Base-by-base conservation (phyloP, 345 rosid species). In the Raphanus raphanistrum region DNA sequence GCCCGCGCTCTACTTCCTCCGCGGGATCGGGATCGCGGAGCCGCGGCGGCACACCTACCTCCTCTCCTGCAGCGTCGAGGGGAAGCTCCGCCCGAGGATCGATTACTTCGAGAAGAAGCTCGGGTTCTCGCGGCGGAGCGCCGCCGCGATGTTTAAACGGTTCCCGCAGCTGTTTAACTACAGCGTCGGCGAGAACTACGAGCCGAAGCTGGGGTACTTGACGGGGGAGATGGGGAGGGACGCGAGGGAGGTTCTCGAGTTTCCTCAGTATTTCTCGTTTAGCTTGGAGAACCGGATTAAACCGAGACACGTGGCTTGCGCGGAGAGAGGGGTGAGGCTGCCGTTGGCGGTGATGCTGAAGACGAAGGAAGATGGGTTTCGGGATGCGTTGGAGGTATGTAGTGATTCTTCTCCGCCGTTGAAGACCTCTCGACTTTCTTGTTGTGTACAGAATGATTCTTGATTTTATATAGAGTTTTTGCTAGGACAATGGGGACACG, bases 181-280 rank as follows among this genome's bases (percentile, higher is more conserved):
- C 79, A 94, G 94, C 31, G 55, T 92, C 9, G 76, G 81, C 57
- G 92, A 83, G 29, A 92, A 89, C 60, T 79, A 88, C 65, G 96
- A 92, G 81, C 92, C 90, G 2, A 94, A 90, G 68, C 63, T 89
- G 68, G 80, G 85, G 21, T 91, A 94, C 68, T 81, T 90, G 74
- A 83, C 85, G 68, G 89, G 81, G 80, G 98, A 90, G 82, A 90
- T 94, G 97, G 92, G 89, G 63, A 88, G 96, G 82, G 92, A 88
- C 68, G 87, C 87, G 86, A 94, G 86, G 75, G 98, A 92, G 48
- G 31, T 94, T 68, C 84, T 68, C 52, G 90, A 89, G 79, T 94
- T 94, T 68, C 96, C 97, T 0, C 97, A 90, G 76, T 94, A 90
- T 75, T 94, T 89, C 67, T 92, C 97, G 0, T 92, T 88, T 79